phyloP scores from a whole-genome alignment of 805 yeast genomes.

The Kockiozyma suomiensis region DNA sequence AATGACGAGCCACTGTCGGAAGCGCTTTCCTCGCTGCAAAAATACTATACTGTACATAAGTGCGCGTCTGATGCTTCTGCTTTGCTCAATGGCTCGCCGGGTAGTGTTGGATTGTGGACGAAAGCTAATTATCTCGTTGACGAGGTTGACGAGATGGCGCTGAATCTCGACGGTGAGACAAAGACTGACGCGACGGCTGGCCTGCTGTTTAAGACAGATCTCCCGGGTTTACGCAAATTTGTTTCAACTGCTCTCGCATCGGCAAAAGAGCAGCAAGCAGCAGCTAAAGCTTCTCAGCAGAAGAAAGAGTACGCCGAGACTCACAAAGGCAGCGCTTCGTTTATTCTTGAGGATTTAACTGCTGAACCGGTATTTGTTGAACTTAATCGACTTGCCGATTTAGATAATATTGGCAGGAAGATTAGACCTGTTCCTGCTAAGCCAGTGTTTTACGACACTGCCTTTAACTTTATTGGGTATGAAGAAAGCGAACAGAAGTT shows the following conservation, averaged over 20 bases:
- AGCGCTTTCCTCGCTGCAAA: constrained; percentile 55
- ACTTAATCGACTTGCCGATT: constrained; percentile 40
- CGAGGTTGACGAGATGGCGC: constrained; percentile 26
- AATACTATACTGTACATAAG: constrained; percentile 47
- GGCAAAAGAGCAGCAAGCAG: constrained; percentile 19
- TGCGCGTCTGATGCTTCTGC: constrained; percentile 31
- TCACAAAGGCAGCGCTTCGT: constrained; percentile 25
- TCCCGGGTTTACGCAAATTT: constrained; percentile 25
- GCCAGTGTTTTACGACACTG: constrained; percentile 90
- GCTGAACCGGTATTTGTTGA: constrained; percentile 45
- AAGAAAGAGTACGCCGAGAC: constrained; percentile 1
- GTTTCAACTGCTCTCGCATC: constrained; percentile 10
- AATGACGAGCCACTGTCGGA: constrained; percentile 71
- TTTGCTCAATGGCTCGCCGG: constrained; percentile 26
- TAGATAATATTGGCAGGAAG: constrained; percentile 35
- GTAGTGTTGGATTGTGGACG: constrained; percentile 15
- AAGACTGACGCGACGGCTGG: constrained; percentile 10
- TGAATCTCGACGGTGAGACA: constrained; percentile 15
- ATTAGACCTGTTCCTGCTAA: constrained; percentile 70
- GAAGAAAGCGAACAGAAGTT: constrained; percentile 7
- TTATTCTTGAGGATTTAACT: constrained; percentile 52
- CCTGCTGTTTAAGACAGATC: constrained; percentile 18
- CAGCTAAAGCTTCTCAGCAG: neutral
- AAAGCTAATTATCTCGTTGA: constrained; percentile 30
- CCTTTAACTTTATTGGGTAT: constrained; percentile 69